Evolutionary conservation across 352 stramenopile genomes (phyloP).

Genomic region (Phytophthora capsici): DNA sequence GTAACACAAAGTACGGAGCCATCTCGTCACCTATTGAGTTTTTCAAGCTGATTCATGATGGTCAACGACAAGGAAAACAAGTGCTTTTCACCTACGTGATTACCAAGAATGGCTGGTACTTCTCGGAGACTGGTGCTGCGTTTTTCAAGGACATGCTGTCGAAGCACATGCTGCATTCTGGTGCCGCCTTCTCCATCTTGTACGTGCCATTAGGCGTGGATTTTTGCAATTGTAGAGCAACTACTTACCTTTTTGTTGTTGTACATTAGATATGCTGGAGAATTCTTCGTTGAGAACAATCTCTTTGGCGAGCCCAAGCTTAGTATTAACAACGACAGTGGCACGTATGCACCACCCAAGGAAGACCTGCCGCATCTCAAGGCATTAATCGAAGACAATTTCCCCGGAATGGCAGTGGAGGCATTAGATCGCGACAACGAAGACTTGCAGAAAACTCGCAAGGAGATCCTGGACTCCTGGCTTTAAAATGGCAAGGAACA

Average conservation of each 20-base stretch:
- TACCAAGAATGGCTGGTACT: constrained; percentile 50
- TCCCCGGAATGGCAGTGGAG: constrained; percentile 39
- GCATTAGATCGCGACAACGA: constrained; percentile 39
- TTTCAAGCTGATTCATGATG: constrained; percentile 46
- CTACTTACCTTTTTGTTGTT: constrained; percentile 3
- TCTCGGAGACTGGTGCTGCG: constrained; percentile 45
- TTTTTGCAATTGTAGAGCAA: not conserved
- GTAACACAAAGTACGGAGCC: constrained; percentile 35
- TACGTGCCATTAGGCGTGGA: constrained; percentile 12
- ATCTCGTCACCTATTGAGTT: constrained; percentile 38
- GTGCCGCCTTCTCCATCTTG: constrained; percentile 43
- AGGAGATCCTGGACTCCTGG: constrained; percentile 43
- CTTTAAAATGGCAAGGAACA: constrained; percentile 7
- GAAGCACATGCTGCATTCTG: constrained; percentile 53
- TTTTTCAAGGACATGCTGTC: constrained; percentile 61
- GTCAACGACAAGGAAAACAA: constrained; percentile 35
- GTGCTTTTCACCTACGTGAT: constrained; percentile 54
- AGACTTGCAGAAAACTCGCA: constrained; percentile 24
- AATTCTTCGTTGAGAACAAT: constrained; percentile 40
- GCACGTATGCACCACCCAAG: constrained; percentile 47
- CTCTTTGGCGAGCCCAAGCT: constrained; percentile 40
- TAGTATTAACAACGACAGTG: constrained; percentile 51
- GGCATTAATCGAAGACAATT: constrained; percentile 48
- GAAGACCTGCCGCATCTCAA: constrained; percentile 38
- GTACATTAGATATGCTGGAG: constrained; percentile 41